Evolutionary conservation across 1,284 basidiomycete species (phyloP).

Genomic region (Ganoderma sp.): DNA sequence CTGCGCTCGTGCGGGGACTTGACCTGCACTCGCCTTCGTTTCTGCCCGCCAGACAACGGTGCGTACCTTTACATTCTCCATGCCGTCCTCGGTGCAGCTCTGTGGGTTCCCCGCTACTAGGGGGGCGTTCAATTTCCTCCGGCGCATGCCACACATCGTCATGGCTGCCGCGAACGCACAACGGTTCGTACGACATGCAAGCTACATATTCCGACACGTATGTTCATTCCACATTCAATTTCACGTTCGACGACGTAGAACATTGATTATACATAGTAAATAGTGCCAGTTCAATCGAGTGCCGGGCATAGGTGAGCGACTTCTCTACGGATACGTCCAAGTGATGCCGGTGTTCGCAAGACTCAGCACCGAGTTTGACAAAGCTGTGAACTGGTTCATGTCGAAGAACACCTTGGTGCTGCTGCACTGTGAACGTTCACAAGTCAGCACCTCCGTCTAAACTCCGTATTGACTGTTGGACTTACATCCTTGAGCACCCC

Average conservation of each 20-base stretch:
- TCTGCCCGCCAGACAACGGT: too few species aligned
- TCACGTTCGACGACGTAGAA: not conserved
- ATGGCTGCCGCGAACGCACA: too few species aligned
- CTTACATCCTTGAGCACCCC: slow-evolving; percentile 3
- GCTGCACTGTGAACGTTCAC: not conserved
- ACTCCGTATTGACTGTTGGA: not conserved
- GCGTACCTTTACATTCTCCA: too few species aligned
- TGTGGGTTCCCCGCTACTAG: too few species aligned
- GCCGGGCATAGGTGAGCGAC: not conserved
- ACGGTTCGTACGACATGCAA: too few species aligned
- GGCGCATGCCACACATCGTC: too few species aligned
- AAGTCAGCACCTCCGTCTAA: not conserved
- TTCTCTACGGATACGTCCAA: not conserved
- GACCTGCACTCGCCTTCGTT: too few species aligned
- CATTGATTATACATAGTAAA: not conserved
- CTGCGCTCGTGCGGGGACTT: too few species aligned
- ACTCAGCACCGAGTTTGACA: not conserved
- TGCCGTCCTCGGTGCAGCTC: too few species aligned
- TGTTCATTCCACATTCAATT: not conserved
- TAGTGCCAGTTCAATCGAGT: not conserved
- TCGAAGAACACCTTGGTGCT: not conserved
- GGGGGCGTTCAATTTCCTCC: too few species aligned
- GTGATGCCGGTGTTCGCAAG: not conserved
- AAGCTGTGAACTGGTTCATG: not conserved
- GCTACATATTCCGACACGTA: too few species aligned